Evolutionary conservation across 176 grass and related monocot species (phyloP).

Genomic region (Carex kokanica): DNA sequence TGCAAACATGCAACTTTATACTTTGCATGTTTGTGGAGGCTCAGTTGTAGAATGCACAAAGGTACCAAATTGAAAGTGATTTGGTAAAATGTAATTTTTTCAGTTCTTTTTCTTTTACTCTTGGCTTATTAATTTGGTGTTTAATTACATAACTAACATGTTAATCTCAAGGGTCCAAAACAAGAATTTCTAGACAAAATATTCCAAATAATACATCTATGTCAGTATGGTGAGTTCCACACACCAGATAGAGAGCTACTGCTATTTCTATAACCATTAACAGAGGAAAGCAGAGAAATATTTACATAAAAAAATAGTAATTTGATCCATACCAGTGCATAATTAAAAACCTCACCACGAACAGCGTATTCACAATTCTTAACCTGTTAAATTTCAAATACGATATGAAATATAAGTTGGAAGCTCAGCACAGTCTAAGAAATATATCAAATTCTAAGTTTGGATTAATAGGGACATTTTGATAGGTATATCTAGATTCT

Average conservation of each 20-base stretch:
- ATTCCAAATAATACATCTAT: not conserved
- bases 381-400: slow-evolving; percentile 43
- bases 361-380: slow-evolving; percentile 48
- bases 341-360: slow-evolving; percentile 49
- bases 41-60: not conserved
- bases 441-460: not conserved
- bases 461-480: not conserved
- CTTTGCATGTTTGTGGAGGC: not conserved
- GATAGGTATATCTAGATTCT: not conserved
- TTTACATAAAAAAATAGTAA: not conserved
- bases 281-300: not conserved
- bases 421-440: not conserved
- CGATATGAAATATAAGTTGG: not conserved
- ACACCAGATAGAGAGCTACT: not conserved
- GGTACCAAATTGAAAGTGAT: not conserved
- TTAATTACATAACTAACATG: not conserved
- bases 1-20: not conserved
- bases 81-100: not conserved
- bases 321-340: slow-evolving; percentile 39
- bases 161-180: not conserved
- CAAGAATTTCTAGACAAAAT: not conserved
- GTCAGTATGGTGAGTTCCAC: not conserved
- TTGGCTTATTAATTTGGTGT: not conserved
- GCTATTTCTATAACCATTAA: not conserved
- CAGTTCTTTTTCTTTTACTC: not conserved